A percentile compares a stretch with the other conserved stretches of the same genome.
phyloP scores from a whole-genome alignment of 208 protist genomes.

The Trypanosoma cruzi region DNA sequence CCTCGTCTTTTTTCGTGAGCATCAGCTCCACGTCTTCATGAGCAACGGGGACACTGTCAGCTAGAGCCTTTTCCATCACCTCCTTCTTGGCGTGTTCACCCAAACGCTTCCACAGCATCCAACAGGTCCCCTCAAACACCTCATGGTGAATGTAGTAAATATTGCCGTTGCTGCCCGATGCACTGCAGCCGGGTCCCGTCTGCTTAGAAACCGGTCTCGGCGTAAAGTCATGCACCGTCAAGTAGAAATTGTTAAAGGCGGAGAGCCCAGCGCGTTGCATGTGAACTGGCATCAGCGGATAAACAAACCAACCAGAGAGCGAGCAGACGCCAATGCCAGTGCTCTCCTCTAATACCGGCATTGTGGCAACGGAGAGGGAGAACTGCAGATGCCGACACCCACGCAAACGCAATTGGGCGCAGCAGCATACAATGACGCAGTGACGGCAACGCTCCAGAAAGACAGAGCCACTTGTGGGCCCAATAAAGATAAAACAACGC shows the following conservation, averaged over 20 bases:
- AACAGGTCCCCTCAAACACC: constrained; percentile 6
- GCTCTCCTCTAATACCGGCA: constrained; percentile 32
- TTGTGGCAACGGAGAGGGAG: constrained; percentile 17
- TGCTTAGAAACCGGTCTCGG: background rate
- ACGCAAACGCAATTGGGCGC: constrained; percentile 28
- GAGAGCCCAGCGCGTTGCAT: constrained; percentile 32
- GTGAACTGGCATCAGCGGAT: constrained; percentile 33
- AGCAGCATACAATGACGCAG: constrained; percentile 35
- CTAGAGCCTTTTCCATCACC: background rate
- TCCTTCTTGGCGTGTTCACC: background rate
- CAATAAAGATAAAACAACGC: constrained; percentile 39
- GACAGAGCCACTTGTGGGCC: constrained; percentile 34
- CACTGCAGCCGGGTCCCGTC: background rate
- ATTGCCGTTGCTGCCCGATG: background rate
- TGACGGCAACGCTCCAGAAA: constrained; percentile 29
- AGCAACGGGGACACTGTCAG: background rate
- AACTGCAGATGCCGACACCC: constrained; percentile 22
- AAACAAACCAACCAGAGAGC: constrained; percentile 38
- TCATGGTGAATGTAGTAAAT: constrained; percentile 11
- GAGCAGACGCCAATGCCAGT: constrained; percentile 25
- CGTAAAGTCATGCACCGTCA: constrained; percentile 25
- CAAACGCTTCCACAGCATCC: background rate
- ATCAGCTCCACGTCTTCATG: background rate
- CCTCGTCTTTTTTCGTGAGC: background rate
- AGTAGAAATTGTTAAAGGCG: constrained; percentile 45